phyloP scores from a whole-genome alignment of 73 alveolate species.

The Symbiodinium pilosum region DNA sequence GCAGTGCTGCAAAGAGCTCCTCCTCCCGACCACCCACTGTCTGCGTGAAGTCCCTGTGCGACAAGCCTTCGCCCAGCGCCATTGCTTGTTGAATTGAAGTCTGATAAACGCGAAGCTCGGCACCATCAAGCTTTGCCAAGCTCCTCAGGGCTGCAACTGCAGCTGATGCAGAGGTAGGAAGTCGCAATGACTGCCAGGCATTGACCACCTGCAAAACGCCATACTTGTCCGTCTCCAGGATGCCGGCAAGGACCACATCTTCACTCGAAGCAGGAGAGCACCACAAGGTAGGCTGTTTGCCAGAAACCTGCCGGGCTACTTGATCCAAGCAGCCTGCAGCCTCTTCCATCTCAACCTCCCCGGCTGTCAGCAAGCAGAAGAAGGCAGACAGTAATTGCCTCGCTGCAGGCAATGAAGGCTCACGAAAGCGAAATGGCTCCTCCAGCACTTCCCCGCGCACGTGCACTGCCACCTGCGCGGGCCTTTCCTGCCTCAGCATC shows the following conservation, averaged over 20 bases:
- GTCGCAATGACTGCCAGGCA: constrained; percentile 46
- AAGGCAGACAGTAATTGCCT: constrained; percentile 74
- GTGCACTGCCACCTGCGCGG: background rate
- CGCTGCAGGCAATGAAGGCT: constrained; percentile 38
- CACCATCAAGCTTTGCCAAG: background rate
- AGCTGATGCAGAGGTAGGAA: constrained; percentile 58
- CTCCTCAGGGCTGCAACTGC: constrained; percentile 40
- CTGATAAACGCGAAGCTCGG: constrained; percentile 16
- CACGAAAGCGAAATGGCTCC: background rate
- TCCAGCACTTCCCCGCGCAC: background rate
- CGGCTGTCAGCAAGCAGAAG: constrained; percentile 55
- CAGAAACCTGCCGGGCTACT: background rate
- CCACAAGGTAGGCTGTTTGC: constrained; percentile 38
- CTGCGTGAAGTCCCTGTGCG: too few relatives aligned
- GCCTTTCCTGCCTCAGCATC: background rate
- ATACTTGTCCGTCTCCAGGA: constrained; percentile 14
- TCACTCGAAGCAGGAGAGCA: constrained; percentile 1
- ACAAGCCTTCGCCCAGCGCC: background rate
- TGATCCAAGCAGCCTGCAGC: background rate
- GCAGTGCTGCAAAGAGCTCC: constrained; percentile 17
- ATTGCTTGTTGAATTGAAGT: background rate
- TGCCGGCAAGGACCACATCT: constrained; percentile 21
- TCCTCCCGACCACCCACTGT: background rate
- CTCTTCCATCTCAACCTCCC: constrained; percentile 16
- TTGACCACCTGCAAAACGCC: constrained; percentile 16